Evolutionary conservation across 441 rosid genomes (phyloP).

Genomic region (Manihot esculenta): DNA sequence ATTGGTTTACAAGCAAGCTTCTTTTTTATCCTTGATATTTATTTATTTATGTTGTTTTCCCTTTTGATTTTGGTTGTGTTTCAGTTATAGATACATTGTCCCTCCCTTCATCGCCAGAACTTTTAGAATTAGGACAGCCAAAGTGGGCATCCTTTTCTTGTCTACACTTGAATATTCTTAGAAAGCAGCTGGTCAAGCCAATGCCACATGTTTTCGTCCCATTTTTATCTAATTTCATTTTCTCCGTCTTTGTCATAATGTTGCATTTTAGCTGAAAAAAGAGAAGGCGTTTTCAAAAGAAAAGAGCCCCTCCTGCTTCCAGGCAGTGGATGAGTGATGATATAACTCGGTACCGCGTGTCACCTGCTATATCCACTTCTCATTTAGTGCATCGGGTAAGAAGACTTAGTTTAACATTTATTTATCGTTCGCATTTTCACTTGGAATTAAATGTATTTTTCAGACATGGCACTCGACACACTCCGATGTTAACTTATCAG

Average conservation of each 20-base stretch:
- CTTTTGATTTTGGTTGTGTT: background rate
- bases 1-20: background rate
- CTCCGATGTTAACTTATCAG: no score
- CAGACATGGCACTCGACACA: no score
- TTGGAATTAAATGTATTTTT: no score
- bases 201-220: conserved; percentile 26
- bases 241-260: background rate
- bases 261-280: background rate
- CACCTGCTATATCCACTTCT: no score
- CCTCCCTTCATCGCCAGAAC: background rate
- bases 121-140: conserved; percentile 21
- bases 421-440: no score
- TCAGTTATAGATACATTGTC: conserved; percentile 13
- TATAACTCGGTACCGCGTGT: no score
- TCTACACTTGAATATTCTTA: conserved; percentile 22
- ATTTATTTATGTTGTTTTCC: background rate
- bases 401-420: no score
- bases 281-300: background rate
- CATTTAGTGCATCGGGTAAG: no score
- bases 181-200: conserved; percentile 16
- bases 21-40: background rate
- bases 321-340: no score
- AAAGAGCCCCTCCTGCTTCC: no score
- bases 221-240: conserved; percentile 7
- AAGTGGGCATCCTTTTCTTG: conserved; percentile 32